Base-by-base conservation (phyloP, 2,329 filamentous ascomycete species). In the Xylaria sp. region DNA sequence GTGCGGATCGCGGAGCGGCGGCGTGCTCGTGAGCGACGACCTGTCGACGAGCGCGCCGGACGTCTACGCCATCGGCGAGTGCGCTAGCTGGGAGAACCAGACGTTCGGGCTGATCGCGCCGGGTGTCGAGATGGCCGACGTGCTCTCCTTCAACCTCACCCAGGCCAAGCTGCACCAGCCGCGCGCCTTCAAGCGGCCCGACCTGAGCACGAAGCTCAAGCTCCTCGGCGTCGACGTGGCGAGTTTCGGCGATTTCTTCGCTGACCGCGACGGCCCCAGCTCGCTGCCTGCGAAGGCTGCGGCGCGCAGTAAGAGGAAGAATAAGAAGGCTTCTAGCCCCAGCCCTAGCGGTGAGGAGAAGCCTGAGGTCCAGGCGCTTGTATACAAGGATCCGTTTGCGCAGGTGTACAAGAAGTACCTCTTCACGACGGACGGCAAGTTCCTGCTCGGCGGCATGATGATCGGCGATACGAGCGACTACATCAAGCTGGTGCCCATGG, bases 391-490 rank as follows among this genome's bases (percentile, higher is more conserved):
- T 76, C 94, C 94, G 0, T 97, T 97, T 78, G 87, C 90, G 65
- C 90, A 93, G 57, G 89, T 97, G 1, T 97, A 97, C 83, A 97
- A 97, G 80, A 97, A 97, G 78, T 97, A 96, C 79, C 83, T 97
- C 12, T 97, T 97, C 77, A 97, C 94, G 0, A 84, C 90, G 77
- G 94, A 97, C 77, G 94, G 94, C 32, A 97, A 97, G 79, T 95
- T 95, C 76, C 84, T 97, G 0, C 88, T 97, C 0, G 94, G 94
- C n/a, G 94, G 94, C 3, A 97, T 97, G 93, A 97, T 97, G 93
- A 96, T 97, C 70, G 94, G 94, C 48, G 94, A 97, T 76, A 97
- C 93, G 0, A 91, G 88, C 71, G 94, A 97, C 82, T 97, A 97
- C 77, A 88, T 97, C 81, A 97, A 95, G 79, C 83, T 97, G 25